Conservation (phyloP, 257 asterid genomes). For the Paraleonurus japonicus region DNA sequence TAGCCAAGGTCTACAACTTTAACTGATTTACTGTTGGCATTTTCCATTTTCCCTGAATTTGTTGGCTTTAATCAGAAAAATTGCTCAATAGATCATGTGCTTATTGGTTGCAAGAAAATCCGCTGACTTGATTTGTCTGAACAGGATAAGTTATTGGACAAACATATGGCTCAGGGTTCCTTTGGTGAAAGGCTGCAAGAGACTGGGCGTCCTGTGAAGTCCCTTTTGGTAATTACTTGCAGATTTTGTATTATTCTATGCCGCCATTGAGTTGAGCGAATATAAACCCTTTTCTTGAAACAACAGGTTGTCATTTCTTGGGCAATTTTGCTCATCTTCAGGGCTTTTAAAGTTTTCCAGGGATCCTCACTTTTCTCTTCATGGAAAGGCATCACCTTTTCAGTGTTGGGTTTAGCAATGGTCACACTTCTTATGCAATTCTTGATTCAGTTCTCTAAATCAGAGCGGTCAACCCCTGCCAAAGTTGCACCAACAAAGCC, state of each 20-base stretch:
- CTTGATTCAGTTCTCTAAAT: conserved; percentile 82
- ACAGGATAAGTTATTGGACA: conserved; percentile 86
- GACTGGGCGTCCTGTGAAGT: conserved; percentile 70
- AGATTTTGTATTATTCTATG: background rate
- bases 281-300: conserved; percentile 22
- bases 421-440: conserved; percentile 84
- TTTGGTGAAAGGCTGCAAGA: conserved; percentile 66
- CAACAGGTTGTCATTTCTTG: conserved; percentile 78
- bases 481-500: conserved; percentile 56
- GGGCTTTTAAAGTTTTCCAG: conserved; percentile 54
- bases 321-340: conserved; percentile 57
- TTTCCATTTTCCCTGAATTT: background rate
- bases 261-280: background rate
- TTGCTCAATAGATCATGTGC: background rate
- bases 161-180: conserved; percentile 57
- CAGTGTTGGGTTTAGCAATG: conserved; percentile 48
- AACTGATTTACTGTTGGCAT: background rate
- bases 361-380: conserved; percentile 68
- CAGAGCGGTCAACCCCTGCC: conserved; percentile 80
- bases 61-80: conserved; percentile 1
- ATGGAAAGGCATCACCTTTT: conserved; percentile 73
- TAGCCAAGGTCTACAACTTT: conserved; percentile 58
- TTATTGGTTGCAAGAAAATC: background rate
- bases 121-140: conserved; percentile 3
- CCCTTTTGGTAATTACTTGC: conserved; percentile 60